Base-by-base conservation (phyloP, 371 early-diverging fungal species). In the Mortierella sp. region DNA sequence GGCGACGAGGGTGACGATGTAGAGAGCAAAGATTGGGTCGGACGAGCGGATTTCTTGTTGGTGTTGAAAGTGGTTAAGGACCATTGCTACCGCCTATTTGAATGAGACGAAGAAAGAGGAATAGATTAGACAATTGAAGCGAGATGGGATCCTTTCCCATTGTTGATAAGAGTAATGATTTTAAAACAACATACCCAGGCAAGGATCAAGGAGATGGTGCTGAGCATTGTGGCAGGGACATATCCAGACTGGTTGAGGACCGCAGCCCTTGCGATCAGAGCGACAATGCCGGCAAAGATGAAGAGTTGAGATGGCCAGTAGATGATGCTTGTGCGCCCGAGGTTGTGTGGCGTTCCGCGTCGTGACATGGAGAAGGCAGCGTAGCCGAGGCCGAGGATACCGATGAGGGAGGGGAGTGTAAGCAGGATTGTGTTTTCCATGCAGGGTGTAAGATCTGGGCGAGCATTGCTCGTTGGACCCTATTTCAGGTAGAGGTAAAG, bases 261-360 rank as follows among this genome's bases (percentile, higher is more conserved):
- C 13, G 48, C 69, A n/a, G 70, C 74, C n/a, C 79, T 71, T 26
- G 37, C 72, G 19, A 80, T 75, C 44, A 75, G 34, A n/a, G 64
- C 61, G 24, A 72, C 61, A 0, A 71, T 37, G 57, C 74, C 69
- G 28, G 59, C 51, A 19, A 73, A 21, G 72, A 80, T 80, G 5
- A 73, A 54, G 51, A 75, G 31, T 44, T 80, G 80, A 13, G 75
- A 46, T 9, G 80, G 75, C 75, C 80, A 75, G 46, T 75, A 80
- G 67, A 75, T 80, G 37, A 69, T 4, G 53, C 43, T 71, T n/a
- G 76, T 79, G n/a, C 79, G 79, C 31, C 79, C 79, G 28, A 79
- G 72, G 43, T 53, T 44, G 48, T 82, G 83, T 37, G 73, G 75
- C 46, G 59, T 76, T 11, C 76, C 83, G 44, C 73, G 61, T 24